These are phyloP conservation scores for Colletotrichum costaricense DNA, from an alignment of 2,329 filamentous ascomycete genomes.

Conservation along the genomic window DNA sequence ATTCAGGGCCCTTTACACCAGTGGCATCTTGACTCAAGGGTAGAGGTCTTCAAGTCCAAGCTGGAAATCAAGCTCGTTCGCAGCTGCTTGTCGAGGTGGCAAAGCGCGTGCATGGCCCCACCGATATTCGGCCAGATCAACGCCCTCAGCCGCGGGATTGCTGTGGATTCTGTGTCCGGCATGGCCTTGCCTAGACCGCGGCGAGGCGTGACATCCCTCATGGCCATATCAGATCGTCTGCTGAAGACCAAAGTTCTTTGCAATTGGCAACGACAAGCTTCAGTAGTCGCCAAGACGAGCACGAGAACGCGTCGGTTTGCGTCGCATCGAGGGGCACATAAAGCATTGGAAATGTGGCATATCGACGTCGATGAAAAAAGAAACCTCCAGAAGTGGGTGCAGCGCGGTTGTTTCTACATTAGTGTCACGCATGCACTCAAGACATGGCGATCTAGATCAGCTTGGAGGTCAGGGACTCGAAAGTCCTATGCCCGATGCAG, in stretches of 20 bases:
- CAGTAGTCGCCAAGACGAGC: neutral
- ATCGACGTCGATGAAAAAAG: neutral
- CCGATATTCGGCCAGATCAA: neutral
- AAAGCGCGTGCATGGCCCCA: constrained; percentile 15
- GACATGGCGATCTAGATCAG: constrained; percentile 14
- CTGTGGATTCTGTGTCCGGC: neutral
- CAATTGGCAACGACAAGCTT: constrained; percentile 19
- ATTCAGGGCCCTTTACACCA: constrained; percentile 5
- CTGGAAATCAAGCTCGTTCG: constrained; percentile 16
- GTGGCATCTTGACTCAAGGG: constrained; percentile 19
- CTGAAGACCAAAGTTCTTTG: constrained; percentile 22
- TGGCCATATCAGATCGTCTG: constrained; percentile 15
- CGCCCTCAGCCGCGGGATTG: neutral
- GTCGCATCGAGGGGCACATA: constrained; percentile 4
- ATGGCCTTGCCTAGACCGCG: neutral
- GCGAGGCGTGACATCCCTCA: neutral
- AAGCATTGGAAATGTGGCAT: constrained; percentile 18
- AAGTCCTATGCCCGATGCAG: constrained; percentile 32
- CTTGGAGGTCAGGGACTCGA: constrained; percentile 27
- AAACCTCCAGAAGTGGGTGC: constrained; percentile 15
- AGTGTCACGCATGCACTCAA: constrained; percentile 4
- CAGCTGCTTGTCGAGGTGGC: constrained; percentile 11
- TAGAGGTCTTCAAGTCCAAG: constrained; percentile 16
- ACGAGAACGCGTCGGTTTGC: constrained; percentile 13
- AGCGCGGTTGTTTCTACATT: constrained; percentile 23